These are phyloP conservation scores for Pseudomassariella vexata DNA, from an alignment of 2,329 filamentous ascomycete species.

Conservation along the genomic window DNA sequence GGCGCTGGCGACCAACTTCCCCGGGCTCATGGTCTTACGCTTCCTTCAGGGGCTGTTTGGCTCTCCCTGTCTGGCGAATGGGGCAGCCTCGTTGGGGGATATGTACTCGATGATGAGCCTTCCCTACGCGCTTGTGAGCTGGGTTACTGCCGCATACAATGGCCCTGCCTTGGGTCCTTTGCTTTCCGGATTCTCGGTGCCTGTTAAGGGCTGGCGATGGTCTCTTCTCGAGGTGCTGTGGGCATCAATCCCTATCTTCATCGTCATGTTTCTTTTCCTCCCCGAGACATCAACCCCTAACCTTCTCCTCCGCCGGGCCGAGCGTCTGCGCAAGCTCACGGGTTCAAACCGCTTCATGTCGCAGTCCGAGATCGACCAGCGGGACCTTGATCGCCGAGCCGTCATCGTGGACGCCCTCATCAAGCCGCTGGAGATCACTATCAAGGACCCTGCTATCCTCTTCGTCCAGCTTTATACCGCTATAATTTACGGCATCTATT, in stretches of 20 bases:
- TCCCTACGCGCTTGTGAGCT: constrained; percentile 53
- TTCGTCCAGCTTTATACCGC: constrained; percentile 58
- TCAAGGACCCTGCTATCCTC: constrained; percentile 56
- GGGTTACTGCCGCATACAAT: constrained; percentile 49
- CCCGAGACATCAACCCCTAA: constrained; percentile 57
- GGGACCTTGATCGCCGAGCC: constrained; percentile 39
- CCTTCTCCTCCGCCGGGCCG: constrained; percentile 56
- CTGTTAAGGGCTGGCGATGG: constrained; percentile 57
- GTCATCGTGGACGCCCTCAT: constrained; percentile 51
- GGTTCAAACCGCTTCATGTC: constrained; percentile 51
- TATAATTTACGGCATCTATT: constrained; percentile 58
- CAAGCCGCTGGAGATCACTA: constrained; percentile 53
- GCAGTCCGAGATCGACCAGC: constrained; percentile 59
- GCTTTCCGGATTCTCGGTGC: constrained; percentile 54
- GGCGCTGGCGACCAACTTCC: constrained; percentile 55
- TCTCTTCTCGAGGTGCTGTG: constrained; percentile 59
- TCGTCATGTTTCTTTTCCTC: constrained; percentile 57
- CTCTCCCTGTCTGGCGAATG: constrained; percentile 57
- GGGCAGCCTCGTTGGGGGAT: constrained; percentile 45
- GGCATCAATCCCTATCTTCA: constrained; percentile 51
- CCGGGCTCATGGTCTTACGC: constrained; percentile 57
- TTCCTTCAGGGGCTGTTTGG: constrained; percentile 64
- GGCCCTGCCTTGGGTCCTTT: constrained; percentile 54
- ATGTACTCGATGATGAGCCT: constrained; percentile 50
- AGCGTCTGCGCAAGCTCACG: constrained; percentile 55